Percentiles rank a stretch among this genome's conserved stretches.
Conservation (phyloP, 2,329 filamentous ascomycete species). For the Colletotrichum spinosum region DNA sequence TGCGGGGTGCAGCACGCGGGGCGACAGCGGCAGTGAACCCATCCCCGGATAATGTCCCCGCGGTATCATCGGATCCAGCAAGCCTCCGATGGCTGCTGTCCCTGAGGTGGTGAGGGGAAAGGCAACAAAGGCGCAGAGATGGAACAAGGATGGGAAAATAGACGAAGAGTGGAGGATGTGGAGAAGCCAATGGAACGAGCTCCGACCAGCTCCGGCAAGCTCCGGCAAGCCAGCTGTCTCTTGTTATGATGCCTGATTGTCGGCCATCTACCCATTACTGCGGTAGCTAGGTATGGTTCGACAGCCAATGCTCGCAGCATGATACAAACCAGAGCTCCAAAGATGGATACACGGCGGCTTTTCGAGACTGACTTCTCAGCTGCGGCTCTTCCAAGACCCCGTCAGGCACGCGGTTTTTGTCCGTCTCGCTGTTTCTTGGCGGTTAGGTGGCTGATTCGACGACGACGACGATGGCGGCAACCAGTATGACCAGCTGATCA, state of each 20-base stretch:
- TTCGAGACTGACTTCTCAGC: constrained; percentile 5
- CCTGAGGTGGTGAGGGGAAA: constrained; percentile 12
- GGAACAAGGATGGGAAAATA: neutral
- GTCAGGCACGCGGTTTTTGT: no score
- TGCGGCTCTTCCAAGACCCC: constrained; percentile 8
- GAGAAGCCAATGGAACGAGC: constrained; percentile 1
- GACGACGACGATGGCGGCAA: no score
- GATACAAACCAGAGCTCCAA: constrained; percentile 22
- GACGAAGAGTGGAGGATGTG: neutral
- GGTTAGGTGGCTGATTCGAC: no score
- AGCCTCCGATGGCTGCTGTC: neutral
- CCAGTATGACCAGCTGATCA: no score
- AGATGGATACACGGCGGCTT: constrained; percentile 10
- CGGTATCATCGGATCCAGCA: constrained; percentile 22
- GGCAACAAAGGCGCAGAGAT: neutral
- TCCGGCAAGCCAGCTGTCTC: neutral
- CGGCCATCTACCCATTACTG: neutral
- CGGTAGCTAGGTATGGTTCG: neutral
- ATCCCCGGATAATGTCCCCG: constrained; percentile 17
- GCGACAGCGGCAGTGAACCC: constrained; percentile 16
- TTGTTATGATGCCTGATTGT: neutral
- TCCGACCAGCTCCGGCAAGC: constrained; percentile 4
- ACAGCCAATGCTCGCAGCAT: neutral
- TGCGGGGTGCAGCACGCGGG: constrained; percentile 36
- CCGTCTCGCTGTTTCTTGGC: constrained; percentile 1